phyloP scores from a whole-genome alignment of 75 land plant genomes.

The Pinus albicaulis region DNA sequence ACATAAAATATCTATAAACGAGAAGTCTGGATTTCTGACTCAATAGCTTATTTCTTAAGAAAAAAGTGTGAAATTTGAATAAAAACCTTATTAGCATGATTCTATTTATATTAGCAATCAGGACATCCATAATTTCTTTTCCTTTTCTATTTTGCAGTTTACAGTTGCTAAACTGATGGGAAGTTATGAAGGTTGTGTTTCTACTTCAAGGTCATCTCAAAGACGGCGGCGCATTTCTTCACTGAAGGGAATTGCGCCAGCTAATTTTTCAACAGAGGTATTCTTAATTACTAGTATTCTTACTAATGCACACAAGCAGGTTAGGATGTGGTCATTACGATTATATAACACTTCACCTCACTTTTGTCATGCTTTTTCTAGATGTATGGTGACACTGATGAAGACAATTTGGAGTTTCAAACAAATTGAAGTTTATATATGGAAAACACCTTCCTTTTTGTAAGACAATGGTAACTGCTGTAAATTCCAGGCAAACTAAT shows the following conservation, averaged over 20 bases:
- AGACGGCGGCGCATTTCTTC: conserved; percentile 54
- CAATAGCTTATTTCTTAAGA: background rate
- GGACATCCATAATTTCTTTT: background rate
- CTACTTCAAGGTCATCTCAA: conserved; percentile 42
- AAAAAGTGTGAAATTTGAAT: background rate
- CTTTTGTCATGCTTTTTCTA: background rate
- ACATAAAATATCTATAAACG: background rate
- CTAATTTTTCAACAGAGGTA: conserved; percentile 83
- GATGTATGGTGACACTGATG: background rate
- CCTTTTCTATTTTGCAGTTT: conserved; percentile 25
- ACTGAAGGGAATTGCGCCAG: conserved; percentile 56
- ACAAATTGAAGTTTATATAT: background rate
- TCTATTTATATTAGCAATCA: background rate
- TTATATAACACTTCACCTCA: background rate
- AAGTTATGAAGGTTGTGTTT: conserved; percentile 61
- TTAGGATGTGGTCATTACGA: background rate
- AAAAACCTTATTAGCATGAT: background rate
- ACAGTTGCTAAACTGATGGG: conserved; percentile 55
- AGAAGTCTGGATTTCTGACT: background rate
- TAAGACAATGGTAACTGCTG: background rate
- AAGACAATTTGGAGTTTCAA: background rate
- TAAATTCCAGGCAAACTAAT: background rate
- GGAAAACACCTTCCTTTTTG: background rate
- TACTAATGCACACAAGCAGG: background rate
- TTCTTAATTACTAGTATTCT: background rate